phyloP scores from a whole-genome alignment of 805 yeast genomes.

The Clavispora phyllophila region DNA sequence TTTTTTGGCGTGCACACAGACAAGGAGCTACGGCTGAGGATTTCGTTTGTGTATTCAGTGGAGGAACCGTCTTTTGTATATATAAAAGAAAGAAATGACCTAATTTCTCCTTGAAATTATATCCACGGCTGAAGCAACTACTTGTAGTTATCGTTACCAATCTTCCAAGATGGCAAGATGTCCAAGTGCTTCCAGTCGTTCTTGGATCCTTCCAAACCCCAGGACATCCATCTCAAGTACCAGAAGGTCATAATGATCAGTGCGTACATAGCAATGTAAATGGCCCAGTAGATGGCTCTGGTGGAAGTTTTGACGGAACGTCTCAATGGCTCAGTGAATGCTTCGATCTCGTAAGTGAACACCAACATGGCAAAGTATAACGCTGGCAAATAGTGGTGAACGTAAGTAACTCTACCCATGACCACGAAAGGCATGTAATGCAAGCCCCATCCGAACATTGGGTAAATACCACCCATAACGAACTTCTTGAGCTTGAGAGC shows the following conservation, averaged over 20 bases:
- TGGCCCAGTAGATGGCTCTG: constrained; percentile 11
- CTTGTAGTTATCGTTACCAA: constrained; percentile 33
- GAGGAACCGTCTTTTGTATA: neutral
- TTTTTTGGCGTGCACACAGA: neutral
- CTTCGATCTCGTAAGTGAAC: constrained; percentile 56
- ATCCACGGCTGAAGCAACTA: constrained; percentile 2
- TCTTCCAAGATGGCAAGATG: constrained; percentile 38
- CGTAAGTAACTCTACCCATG: constrained; percentile 96
- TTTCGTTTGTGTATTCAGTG: neutral
- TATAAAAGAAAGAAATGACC: neutral
- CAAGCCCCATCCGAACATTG: constrained; percentile 85
- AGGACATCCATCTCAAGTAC: constrained; percentile 62
- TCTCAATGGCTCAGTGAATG: constrained; percentile 24
- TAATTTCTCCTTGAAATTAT: neutral
- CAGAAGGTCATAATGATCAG: constrained; percentile 54
- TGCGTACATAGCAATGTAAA: constrained; percentile 45
- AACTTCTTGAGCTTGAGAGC: constrained; percentile 45
- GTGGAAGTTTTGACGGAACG: constrained; percentile 5
- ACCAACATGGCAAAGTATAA: constrained; percentile 89
- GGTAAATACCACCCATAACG: constrained; percentile 71
- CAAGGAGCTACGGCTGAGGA: neutral
- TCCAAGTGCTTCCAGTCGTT: constrained; percentile 35
- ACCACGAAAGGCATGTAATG: constrained; percentile 85
- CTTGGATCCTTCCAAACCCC: constrained; percentile 68
- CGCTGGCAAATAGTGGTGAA: constrained; percentile 95